A percentile compares a stretch with the other conserved stretches of the same genome.
These are phyloP conservation scores for Cinnamomum micranthum DNA, from an alignment of 164 flowering plant species.

Conservation along the genomic window DNA sequence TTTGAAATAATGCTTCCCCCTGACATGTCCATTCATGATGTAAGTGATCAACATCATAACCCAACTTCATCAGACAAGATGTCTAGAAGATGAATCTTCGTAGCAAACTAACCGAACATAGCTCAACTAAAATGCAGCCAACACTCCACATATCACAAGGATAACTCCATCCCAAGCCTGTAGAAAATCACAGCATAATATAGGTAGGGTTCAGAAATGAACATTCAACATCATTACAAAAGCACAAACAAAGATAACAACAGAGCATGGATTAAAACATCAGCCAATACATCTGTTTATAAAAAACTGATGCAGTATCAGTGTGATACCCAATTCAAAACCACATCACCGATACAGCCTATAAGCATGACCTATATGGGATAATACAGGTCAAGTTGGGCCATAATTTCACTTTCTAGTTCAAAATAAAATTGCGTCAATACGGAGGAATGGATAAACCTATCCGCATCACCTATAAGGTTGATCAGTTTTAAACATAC, in stretches of 20 bases:
- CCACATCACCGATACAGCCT: too few relatives aligned
- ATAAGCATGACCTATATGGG: too few relatives aligned
- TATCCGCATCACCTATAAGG: too few relatives aligned
- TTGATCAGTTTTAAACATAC: too few relatives aligned
- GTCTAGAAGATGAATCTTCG: background rate
- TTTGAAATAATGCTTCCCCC: constrained; percentile 84
- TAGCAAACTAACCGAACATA: constrained; percentile 59
- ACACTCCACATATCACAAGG: constrained; percentile 97
- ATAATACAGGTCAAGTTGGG: too few relatives aligned
- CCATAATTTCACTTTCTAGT: too few relatives aligned
- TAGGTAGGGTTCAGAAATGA: background rate
- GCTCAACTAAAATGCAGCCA: constrained; percentile 89
- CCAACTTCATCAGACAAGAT: background rate
- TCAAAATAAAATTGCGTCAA: too few relatives aligned
- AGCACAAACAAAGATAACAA: background rate
- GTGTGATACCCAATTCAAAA: too few relatives aligned
- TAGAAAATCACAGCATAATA: constrained; percentile 5
- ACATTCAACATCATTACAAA: background rate
- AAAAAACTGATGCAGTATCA: too few relatives aligned
- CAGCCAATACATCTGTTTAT: too few relatives aligned
- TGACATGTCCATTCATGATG: constrained; percentile 20
- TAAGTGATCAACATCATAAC: constrained; percentile 7
- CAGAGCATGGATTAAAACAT: too few relatives aligned
- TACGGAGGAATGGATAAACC: too few relatives aligned
- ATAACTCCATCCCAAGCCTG: constrained; percentile 91